Evolutionary conservation across 495 filamentous ascomycete species (phyloP), one percentile per base, ranked within the genome.

Genomic region (Patellaria atrata): DNA sequence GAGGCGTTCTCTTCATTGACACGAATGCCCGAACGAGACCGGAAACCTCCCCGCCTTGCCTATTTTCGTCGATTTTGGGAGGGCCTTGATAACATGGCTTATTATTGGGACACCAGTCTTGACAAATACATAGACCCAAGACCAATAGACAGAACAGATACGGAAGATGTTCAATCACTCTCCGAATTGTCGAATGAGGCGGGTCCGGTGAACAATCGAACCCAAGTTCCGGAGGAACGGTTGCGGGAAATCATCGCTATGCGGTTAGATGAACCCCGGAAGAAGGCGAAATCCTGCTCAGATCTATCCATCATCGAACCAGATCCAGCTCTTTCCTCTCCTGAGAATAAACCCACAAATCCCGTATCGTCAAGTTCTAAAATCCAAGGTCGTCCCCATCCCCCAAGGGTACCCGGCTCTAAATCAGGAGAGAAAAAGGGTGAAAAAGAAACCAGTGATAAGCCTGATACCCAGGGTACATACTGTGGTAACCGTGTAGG

Each of bases 41-140:
- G 57, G 2, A 44, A 52, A 27, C 52, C 62, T 12, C 58, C 65
- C 5, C 56, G 63, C 3, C 51, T 75, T 17, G 64, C 64, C 0
- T 65, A 74, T 35, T 63, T 71, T 30, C 59, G 71, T 37, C 68
- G 67, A 34, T 77, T 79, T 52, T 79, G 67, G 64, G 60, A 64
- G 24, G 63, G 61, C 4, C 49, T 79, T 36, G 63, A 71, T 42
- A 56, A 57, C 10, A 61, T 77, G 65, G 57, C 67, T 12, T 67
- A 72, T 32, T 77, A 72, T 47, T 79, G 74, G 74, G 74, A 79
- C 48, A 61, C 56, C 15, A 71, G 66, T 37, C 36, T 64, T 24
- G 74, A 79, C 37, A 40, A 70, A 8, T 73, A 77, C 40, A 45
- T 53, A 37, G 32, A 44, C 17, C 34, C 45, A 7, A 35, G 38